Base-by-base conservation (phyloP, 805 yeast species). In the Cyberlindnera misumaiensis region DNA sequence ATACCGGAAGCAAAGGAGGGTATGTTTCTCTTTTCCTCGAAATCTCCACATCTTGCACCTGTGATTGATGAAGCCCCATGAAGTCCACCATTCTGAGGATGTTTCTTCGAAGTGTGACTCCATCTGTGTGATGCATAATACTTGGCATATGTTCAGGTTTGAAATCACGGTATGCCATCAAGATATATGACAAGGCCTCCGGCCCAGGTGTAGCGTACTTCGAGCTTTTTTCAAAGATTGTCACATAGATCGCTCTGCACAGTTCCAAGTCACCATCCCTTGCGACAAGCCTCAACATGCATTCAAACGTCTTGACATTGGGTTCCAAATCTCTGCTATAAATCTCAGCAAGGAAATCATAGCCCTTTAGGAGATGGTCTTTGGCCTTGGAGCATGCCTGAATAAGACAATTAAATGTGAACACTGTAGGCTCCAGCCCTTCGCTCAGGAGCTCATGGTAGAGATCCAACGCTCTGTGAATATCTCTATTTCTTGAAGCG, bases 261-360 rank as follows among this genome's bases (percentile, higher is more conserved):
- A 86, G 64, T 5, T 76, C 65, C 14, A 83, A 59, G 56, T 89
- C 96, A 0, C 95, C 93, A 51, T 88, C 88, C 42, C 68, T 68
- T 0, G 87, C 81, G n/a, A 93, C 76, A 34, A 90, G 60, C 44
- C 80, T 72, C 63, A 90, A 68, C 77, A 90, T 78, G 12, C 77
- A 70, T 44, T 80, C 83, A 47, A 79, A 67, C 0, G 83, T 70
- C 17, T 64, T 64, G 8, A 70, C 40, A 32, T 61, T 60, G 15
- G 44, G 77, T 65, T 43, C 61, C 49, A 75, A 64, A 53, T 15
- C 54, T 18, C 47, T 42, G 12, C 72, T 67, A 48, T 77, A 67
- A 41, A 84, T 75, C 46, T 83, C 78, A 43, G 80, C 68, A 39
- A 89, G 74, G 48, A 75, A 81, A 38, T 74, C 72, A 97, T 97